phyloP scores from a whole-genome alignment of 2,329 filamentous ascomycete genomes.

The Parafenestella ontariensis region DNA sequence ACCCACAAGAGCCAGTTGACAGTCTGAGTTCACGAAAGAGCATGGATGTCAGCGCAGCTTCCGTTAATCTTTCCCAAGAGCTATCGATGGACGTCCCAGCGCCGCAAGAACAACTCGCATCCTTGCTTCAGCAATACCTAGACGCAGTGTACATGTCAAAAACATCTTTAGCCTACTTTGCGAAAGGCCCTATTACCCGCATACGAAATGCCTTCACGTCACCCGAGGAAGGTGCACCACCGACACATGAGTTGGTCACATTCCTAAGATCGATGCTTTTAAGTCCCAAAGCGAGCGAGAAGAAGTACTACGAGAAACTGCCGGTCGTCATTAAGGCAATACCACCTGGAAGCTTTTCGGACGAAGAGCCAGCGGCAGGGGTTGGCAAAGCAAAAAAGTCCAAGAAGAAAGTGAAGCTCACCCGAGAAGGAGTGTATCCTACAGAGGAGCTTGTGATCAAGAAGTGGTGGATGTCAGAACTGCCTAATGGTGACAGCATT shows the following conservation, averaged over 20 bases:
- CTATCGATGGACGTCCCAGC: constrained; percentile 16
- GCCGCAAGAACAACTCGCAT: constrained; percentile 61
- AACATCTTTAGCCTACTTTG: constrained; percentile 83
- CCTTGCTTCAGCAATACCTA: constrained; percentile 47
- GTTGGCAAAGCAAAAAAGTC: constrained; percentile 48
- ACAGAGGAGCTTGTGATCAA: constrained; percentile 69
- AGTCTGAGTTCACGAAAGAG: constrained; percentile 1
- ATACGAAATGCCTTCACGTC: constrained; percentile 74
- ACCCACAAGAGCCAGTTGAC: neutral
- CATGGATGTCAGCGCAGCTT: neutral
- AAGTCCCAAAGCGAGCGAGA: constrained; percentile 72
- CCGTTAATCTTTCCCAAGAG: constrained; percentile 12
- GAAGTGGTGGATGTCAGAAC: constrained; percentile 70
- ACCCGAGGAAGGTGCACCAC: constrained; percentile 65
- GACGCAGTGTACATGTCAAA: constrained; percentile 59
- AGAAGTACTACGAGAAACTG: constrained; percentile 78
- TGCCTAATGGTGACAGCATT: constrained; percentile 45
- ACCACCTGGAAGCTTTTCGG: constrained; percentile 50
- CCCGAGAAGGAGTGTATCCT: constrained; percentile 73
- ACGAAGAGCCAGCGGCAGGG: constrained; percentile 49
- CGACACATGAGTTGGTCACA: constrained; percentile 68
- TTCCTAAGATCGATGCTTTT: constrained; percentile 75
- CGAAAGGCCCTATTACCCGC: constrained; percentile 79
- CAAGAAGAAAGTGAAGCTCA: constrained; percentile 61
- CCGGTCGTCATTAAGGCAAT: constrained; percentile 69